Evolutionary conservation across 257 asterid species (phyloP).

Genomic region (Eustoma russellianum): DNA sequence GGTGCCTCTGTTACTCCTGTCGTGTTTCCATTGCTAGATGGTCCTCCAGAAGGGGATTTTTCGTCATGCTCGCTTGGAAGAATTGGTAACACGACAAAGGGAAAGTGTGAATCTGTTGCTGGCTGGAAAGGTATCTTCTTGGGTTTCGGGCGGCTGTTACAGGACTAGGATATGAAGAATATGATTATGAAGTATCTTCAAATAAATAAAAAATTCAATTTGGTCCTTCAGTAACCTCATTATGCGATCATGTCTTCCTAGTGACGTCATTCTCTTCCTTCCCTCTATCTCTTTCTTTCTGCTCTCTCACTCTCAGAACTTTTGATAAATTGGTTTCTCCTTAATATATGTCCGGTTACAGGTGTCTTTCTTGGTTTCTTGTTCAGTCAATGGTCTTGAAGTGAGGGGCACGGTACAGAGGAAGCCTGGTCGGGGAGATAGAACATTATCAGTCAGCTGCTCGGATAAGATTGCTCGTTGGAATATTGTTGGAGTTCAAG

Average conservation of each 20-base stretch:
- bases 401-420: slow-evolving; percentile 61
- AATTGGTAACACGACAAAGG: neutral
- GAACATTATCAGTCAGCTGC: slow-evolving; percentile 93
- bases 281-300: neutral
- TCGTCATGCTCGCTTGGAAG: slow-evolving; percentile 9
- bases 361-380: neutral
- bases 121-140: slow-evolving; percentile 29
- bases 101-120: slow-evolving; percentile 16
- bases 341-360: too few relatives aligned
- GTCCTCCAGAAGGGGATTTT: slow-evolving; percentile 17
- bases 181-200: too few relatives aligned
- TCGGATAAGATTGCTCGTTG: slow-evolving; percentile 95
- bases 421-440: slow-evolving; percentile 97
- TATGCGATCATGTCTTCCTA: neutral
- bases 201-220: too few relatives aligned
- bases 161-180: too few relatives aligned
- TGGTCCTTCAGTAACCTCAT: too few relatives aligned
- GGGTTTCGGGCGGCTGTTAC: too few relatives aligned
- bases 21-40: slow-evolving; percentile 22
- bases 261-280: neutral
- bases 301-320: neutral
- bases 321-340: too few relatives aligned
- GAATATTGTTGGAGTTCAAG: slow-evolving; percentile 96
- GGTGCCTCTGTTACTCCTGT: slow-evolving; percentile 44
- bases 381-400: slow-evolving; percentile 24